Base-by-base conservation (phyloP, 202 grass and related monocot species). In the Schoenoplectus triqueter region DNA sequence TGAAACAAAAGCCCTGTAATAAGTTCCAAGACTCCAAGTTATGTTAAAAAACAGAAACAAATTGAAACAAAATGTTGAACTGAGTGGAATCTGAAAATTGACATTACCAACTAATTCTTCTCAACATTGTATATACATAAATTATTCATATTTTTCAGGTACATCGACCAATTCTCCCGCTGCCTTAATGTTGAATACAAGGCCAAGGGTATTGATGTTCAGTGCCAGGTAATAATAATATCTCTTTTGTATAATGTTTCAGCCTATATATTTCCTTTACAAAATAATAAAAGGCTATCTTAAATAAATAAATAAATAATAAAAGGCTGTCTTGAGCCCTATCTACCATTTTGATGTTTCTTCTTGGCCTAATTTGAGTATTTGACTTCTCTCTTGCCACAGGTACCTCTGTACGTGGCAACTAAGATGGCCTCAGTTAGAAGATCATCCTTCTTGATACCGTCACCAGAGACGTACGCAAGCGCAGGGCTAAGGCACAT, bases 101-200 rank as follows among this genome's bases (percentile, higher is more conserved):
- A 39, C 20, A 11, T 55, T 55, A 6, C 19, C 20, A 13, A 73
- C 48, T 76, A 56, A 75, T 13, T 21, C 19, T 52, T 75, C 18
- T 56, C 6, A 76, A 76, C 5, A 60, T 44, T 60, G 1, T 44
- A 82, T 10, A 68, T 17, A 20, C 40, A 82, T 82, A 0, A 40
- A 68, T 79, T 3, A 17, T 66, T 85, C 64, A 10, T 21, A 2
- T 81, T 84, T 86, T 2, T 88, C 84, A 99, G 96, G 82, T 99
- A 99, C 10, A 19, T 99, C 1, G 96, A 99, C 62, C 96, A 99
- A 81, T 99, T 99, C 84, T 99, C 96, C 47, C 93, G 93, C 81
- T 95, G 96, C 82, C 89, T 99, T 3, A 92, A 93, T 84, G 93
- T 95, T 45, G 96, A 99, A 86, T 99, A 99, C 81, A 99, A 91